These are phyloP conservation scores for Ceratocystis diversiconidia DNA, from an alignment of 2,329 filamentous ascomycete species.

Conservation along the genomic window DNA sequence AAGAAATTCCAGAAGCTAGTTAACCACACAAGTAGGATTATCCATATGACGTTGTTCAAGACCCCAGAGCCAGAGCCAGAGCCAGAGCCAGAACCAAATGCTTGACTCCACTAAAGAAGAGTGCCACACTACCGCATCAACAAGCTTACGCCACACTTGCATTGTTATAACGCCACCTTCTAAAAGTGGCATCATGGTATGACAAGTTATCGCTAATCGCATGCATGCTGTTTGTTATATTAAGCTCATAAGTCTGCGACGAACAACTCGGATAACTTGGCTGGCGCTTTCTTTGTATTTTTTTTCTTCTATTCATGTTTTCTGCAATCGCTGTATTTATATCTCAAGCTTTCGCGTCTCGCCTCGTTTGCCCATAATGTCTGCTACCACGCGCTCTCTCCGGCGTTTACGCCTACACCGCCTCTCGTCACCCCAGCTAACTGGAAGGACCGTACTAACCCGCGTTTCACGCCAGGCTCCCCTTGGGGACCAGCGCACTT, in stretches of 20 bases:
- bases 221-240: too few relatives aligned
- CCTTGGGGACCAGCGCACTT: background rate
- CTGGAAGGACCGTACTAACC: background rate
- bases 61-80: too few relatives aligned
- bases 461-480: background rate
- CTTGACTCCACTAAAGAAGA: background rate
- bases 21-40: background rate
- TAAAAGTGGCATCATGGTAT: background rate
- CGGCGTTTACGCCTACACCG: background rate
- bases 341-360: background rate
- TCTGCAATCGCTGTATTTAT: background rate
- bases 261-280: background rate
- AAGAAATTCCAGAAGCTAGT: background rate
- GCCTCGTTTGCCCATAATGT: background rate
- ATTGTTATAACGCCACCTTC: background rate
- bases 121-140: background rate
- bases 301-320: background rate
- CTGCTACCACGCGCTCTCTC: background rate
- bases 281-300: background rate
- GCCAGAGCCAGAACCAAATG: background rate
- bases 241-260: background rate
- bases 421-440: background rate
- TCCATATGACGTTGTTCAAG: background rate
- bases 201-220: background rate
- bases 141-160: constrained; percentile 1